Evolutionary conservation across 768 basidiomycete genomes (phyloP).

Genomic region (Psilocybe azurescens): DNA sequence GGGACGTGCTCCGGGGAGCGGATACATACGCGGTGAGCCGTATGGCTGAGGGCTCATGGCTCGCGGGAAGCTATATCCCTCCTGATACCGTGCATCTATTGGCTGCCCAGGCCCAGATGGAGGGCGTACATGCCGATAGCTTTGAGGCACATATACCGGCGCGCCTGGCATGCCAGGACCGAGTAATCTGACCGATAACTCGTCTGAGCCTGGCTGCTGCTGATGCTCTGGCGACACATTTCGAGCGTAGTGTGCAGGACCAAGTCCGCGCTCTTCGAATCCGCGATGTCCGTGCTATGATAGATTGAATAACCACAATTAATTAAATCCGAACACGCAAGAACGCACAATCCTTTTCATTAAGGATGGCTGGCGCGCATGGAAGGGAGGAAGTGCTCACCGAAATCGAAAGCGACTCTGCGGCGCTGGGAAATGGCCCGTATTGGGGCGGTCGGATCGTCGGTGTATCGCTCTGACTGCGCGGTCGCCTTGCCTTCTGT

Average conservation of each 20-base stretch:
- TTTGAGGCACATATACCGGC: conserved; percentile 25
- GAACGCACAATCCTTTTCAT: conserved; percentile 2
- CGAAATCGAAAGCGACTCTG: conserved; percentile 34
- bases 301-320: conserved; percentile 5
- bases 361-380: background rate
- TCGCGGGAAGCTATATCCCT: conserved; percentile 18
- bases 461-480: conserved; percentile 60
- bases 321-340: conserved; percentile 17
- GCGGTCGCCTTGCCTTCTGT: conserved; percentile 84
- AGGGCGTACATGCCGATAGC: conserved; percentile 22
- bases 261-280: conserved; percentile 23
- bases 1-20: conserved; percentile 25
- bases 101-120: conserved; percentile 27
- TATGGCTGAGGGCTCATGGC: conserved; percentile 23
- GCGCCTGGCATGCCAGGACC: conserved; percentile 62
- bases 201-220: conserved; percentile 32
- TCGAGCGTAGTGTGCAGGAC: conserved; percentile 18
- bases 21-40: conserved; percentile 29
- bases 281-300: conserved; percentile 19
- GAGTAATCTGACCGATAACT: conserved; percentile 46
- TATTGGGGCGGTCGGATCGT: conserved; percentile 63
- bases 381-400: conserved; percentile 14
- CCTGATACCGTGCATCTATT: conserved; percentile 26
- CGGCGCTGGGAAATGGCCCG: conserved; percentile 60
- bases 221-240: conserved; percentile 28